Conservation (phyloP, 1,284 basidiomycete genomes). For the Phylloboletellus chloephorus region DNA sequence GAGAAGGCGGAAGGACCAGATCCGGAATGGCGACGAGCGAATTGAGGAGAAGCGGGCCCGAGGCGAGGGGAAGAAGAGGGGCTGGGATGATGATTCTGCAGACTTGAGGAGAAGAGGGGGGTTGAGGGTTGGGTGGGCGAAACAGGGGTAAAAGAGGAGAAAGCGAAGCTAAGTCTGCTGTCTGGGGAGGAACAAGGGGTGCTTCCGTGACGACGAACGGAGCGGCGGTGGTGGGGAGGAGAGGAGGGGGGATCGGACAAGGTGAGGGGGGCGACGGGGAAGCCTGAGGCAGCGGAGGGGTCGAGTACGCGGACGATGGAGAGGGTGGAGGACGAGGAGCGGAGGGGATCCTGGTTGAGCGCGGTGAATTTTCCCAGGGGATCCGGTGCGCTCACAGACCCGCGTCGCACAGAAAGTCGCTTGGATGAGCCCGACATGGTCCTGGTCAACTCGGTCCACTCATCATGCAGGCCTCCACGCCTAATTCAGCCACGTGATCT, state of each 20-base stretch:
- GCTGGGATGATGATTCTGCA: slow-evolving; percentile 20
- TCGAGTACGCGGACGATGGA: slow-evolving; percentile 64
- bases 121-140: slow-evolving; percentile 18
- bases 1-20: slow-evolving; percentile 24
- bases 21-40: slow-evolving; percentile 29
- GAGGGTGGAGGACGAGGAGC: slow-evolving; percentile 57
- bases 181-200: slow-evolving; percentile 28
- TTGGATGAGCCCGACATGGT: slow-evolving; percentile 27
- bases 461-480: not conserved
- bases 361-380: slow-evolving; percentile 52
- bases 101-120: slow-evolving; percentile 9
- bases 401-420: slow-evolving; percentile 53
- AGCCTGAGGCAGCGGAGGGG: slow-evolving; percentile 9
- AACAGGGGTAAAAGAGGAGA: slow-evolving; percentile 49
- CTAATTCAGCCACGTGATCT: slow-evolving; percentile 8
- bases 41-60: slow-evolving; percentile 42
- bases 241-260: slow-evolving; percentile 31
- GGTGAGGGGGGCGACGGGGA: slow-evolving; percentile 14
- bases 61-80: slow-evolving; percentile 43
- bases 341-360: slow-evolving; percentile 47
- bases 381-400: slow-evolving; percentile 61
- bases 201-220: slow-evolving; percentile 29
- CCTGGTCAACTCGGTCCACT: slow-evolving; percentile 7
- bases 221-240: slow-evolving; percentile 22
- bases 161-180: slow-evolving; percentile 60